These are phyloP conservation scores for Hyphodiscus hymeniophilus DNA, from an alignment of 495 filamentous ascomycete genomes.

Conservation along the genomic window DNA sequence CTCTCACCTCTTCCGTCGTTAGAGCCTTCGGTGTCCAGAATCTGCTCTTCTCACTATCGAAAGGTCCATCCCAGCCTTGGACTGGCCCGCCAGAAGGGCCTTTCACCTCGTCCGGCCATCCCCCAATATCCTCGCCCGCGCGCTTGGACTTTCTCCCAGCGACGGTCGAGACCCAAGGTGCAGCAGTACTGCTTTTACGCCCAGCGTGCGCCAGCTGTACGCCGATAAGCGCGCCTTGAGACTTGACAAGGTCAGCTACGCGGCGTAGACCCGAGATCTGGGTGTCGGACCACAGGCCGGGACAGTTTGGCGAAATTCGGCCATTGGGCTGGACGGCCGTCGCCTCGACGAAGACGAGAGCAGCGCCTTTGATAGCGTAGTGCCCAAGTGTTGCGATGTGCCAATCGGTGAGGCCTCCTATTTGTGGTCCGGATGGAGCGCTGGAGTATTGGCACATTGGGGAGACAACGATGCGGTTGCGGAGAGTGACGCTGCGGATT, in stretches of 20 bases:
- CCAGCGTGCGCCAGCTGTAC: constrained; percentile 73
- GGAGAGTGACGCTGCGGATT: constrained; percentile 56
- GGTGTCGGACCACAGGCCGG: constrained; percentile 60
- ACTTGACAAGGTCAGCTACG: constrained; percentile 51
- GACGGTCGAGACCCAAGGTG: constrained; percentile 46
- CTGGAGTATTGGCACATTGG: constrained; percentile 68
- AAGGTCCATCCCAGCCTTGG: no score
- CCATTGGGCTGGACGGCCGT: constrained; percentile 58
- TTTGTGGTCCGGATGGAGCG: constrained; percentile 21
- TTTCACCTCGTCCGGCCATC: constrained; percentile 65
- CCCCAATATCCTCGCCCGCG: constrained; percentile 43
- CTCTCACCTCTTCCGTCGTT: constrained; percentile 52
- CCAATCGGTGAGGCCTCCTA: constrained; percentile 62
- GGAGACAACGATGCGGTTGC: constrained; percentile 49
- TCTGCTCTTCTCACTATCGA: no score
- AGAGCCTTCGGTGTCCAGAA: constrained; percentile 48
- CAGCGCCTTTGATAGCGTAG: constrained; percentile 53
- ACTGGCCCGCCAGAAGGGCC: constrained; percentile 39
- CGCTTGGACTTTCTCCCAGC: constrained; percentile 30
- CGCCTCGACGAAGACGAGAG: constrained; percentile 62
- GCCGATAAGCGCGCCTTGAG: constrained; percentile 56
- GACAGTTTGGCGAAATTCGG: constrained; percentile 61
- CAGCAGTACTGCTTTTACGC: constrained; percentile 57
- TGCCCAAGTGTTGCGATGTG: constrained; percentile 58
- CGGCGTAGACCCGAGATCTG: constrained; percentile 57